These are phyloP conservation scores for Aureobasidium melanogenum DNA, from an alignment of 2,329 filamentous ascomycete species.

Conservation along the genomic window DNA sequence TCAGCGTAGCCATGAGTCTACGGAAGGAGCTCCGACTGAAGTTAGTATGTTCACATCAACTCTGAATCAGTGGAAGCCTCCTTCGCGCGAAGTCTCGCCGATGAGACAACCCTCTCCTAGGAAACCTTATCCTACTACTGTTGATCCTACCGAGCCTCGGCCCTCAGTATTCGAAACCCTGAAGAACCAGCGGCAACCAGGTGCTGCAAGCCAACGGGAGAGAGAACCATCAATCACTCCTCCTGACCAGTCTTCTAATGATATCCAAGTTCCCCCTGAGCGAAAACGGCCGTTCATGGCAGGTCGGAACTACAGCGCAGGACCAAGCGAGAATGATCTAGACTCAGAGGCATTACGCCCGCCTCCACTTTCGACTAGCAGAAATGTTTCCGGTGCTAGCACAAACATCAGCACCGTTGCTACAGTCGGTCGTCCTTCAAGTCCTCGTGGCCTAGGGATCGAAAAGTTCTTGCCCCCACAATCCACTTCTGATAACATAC, in stretches of 20 bases:
- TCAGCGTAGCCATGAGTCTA: conserved; percentile 7
- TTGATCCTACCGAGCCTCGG: background rate
- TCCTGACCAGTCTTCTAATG: background rate
- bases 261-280: conserved; percentile 39
- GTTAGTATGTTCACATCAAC: conserved; percentile 13
- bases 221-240: background rate
- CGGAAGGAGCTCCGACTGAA: background rate
- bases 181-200: background rate
- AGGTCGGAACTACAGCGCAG: conserved; percentile 23
- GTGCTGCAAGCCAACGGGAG: conserved; percentile 18
- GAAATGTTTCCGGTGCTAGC: conserved; percentile 11
- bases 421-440: conserved; percentile 3
- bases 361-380: conserved; percentile 19
- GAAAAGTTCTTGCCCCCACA: background rate
- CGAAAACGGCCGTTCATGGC: conserved; percentile 60
- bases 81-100: background rate
- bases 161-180: conserved; percentile 2
- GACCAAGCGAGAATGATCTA: background rate
- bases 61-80: conserved; percentile 14
- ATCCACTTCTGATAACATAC: background rate
- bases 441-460: conserved; percentile 5
- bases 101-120: conserved; percentile 1
- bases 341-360: conserved; percentile 22
- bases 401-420: background rate
- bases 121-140: background rate